These are phyloP conservation scores for Metschnikowia proteae DNA, from an alignment of 805 yeast genomes.

Conservation along the genomic window DNA sequence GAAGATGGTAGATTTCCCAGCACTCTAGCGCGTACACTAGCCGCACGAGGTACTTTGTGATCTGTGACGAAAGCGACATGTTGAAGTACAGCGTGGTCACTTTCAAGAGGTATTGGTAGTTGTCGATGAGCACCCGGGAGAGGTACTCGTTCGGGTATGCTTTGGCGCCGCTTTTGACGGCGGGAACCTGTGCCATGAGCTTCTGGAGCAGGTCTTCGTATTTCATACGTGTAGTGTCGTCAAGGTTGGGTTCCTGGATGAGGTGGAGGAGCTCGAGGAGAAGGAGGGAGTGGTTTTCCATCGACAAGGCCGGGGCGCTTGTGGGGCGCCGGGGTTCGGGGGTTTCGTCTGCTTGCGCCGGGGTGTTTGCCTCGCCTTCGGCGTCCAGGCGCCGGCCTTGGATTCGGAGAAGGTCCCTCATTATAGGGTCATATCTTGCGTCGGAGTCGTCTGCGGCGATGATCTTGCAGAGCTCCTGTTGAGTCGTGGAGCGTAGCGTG, in stretches of 20 bases:
- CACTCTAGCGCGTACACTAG: conserved; percentile 37
- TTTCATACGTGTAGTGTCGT: conserved; percentile 27
- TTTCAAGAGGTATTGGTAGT: conserved; percentile 28
- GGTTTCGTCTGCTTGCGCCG: background rate
- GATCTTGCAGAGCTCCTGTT: conserved; percentile 6
- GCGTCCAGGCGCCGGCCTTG: conserved; percentile 9
- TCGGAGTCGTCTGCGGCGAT: conserved; percentile 5
- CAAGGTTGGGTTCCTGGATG: conserved; percentile 26
- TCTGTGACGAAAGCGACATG: conserved; percentile 34
- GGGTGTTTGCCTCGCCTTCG: background rate
- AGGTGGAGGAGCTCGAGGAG: conserved; percentile 29
- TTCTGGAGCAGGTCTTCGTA: conserved; percentile 27
- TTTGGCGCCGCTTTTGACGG: conserved; percentile 6
- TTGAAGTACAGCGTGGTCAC: conserved; percentile 36
- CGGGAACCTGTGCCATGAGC: conserved; percentile 26
- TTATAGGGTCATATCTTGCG: conserved; percentile 28
- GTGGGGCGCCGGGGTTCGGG: background rate
- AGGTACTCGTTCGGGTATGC: conserved; percentile 35
- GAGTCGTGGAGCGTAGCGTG: conserved; percentile 1
- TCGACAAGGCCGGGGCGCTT: conserved; percentile 11
- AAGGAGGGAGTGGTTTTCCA: conserved; percentile 31
- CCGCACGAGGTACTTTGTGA: conserved; percentile 39
- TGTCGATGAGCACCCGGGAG: conserved; percentile 38
- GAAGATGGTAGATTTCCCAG: conserved; percentile 44
- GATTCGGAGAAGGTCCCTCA: conserved; percentile 30